Evolutionary conservation across 305 asterid species (phyloP).

Genomic region (Fraxinus greggii): DNA sequence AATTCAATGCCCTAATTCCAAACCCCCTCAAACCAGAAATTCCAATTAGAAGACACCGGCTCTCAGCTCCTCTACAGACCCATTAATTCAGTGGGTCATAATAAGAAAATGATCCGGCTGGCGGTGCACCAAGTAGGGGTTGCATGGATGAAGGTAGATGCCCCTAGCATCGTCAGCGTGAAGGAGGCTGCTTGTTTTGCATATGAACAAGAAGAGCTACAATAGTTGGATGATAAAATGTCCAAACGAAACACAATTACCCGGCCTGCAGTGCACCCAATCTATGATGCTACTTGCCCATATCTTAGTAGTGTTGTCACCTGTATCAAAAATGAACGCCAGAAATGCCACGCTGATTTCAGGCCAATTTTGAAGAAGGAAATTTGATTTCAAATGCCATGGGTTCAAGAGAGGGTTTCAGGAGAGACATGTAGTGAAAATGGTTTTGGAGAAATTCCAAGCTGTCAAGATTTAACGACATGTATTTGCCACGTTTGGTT

Average conservation of each 20-base stretch:
- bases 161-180: neutral
- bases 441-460: neutral
- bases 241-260: neutral
- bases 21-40: too few species aligned
- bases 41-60: too few species aligned
- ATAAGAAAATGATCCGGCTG: too few species aligned
- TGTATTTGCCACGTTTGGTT: neutral
- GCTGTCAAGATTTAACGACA: neutral
- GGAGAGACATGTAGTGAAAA: neutral
- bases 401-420: neutral
- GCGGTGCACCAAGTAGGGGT: too few species aligned
- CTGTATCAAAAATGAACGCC: neutral
- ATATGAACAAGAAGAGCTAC: neutral
- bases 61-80: too few species aligned
- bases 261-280: neutral
- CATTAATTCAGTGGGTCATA: too few species aligned
- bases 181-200: neutral
- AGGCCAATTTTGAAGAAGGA: neutral
- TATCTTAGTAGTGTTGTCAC: neutral
- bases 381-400: neutral
- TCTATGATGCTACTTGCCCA: neutral
- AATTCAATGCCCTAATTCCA: too few species aligned
- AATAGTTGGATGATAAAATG: neutral
- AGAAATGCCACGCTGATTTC: neutral
- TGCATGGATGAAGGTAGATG: too few species aligned